These are phyloP conservation scores for Lophiostoma macrostomum DNA, from an alignment of 495 filamentous ascomycete species.

Conservation along the genomic window DNA sequence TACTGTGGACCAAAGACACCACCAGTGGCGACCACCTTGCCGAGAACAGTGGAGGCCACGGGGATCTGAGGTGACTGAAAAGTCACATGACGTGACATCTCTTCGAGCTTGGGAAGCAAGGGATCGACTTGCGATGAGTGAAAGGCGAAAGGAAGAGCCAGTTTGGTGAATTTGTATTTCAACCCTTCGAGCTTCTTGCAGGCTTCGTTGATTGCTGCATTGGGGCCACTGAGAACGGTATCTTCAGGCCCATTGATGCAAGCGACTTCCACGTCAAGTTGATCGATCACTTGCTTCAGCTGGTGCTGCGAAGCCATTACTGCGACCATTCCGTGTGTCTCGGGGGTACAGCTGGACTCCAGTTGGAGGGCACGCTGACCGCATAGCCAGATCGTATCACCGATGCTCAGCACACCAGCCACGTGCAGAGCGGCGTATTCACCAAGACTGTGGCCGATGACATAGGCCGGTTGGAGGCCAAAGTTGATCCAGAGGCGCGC, in stretches of 20 bases:
- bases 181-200: slow-evolving; percentile 43
- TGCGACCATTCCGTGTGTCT: slow-evolving; percentile 52
- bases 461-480: slow-evolving; percentile 36
- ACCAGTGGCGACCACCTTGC: slow-evolving; percentile 16
- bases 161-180: slow-evolving; percentile 48
- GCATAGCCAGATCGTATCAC: slow-evolving; percentile 41
- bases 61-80: slow-evolving; percentile 25
- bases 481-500: slow-evolving; percentile 36
- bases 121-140: slow-evolving; percentile 33
- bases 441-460: slow-evolving; percentile 46
- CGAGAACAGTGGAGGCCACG: slow-evolving; percentile 28
- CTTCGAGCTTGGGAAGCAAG: no score
- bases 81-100: no score
- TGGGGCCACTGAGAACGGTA: slow-evolving; percentile 53
- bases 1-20: slow-evolving; percentile 47
- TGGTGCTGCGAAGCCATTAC: slow-evolving; percentile 35
- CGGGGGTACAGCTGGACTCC: slow-evolving; percentile 27
- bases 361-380: slow-evolving; percentile 39
- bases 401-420: slow-evolving; percentile 42
- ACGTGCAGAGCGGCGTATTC: slow-evolving; percentile 46
- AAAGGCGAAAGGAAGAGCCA: slow-evolving; percentile 61
- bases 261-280: slow-evolving; percentile 46
- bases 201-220: slow-evolving; percentile 25
- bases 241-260: slow-evolving; percentile 52
- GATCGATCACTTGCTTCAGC: slow-evolving; percentile 35